Conservation (phyloP, 2,329 filamentous ascomycete species). For the Nemania diffusa region DNA sequence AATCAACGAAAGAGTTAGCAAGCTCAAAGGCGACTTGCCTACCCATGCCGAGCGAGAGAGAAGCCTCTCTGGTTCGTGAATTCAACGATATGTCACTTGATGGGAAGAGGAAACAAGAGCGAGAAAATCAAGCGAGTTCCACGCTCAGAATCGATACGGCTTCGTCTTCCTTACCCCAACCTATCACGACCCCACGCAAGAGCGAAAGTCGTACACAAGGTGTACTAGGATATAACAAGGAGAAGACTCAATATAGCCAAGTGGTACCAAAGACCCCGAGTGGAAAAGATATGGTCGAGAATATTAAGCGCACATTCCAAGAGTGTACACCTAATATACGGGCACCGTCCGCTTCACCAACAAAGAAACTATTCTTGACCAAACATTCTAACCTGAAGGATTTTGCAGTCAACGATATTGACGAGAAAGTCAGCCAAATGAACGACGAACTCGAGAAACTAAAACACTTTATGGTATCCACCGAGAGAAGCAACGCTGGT, state of each 20-base stretch:
- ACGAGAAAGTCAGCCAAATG: constrained; percentile 79
- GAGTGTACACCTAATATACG: constrained; percentile 44
- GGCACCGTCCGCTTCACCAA: constrained; percentile 57
- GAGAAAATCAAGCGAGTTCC: constrained; percentile 61
- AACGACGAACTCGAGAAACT: constrained; percentile 78
- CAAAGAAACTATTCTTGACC: constrained; percentile 68
- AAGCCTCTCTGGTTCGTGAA: constrained; percentile 56
- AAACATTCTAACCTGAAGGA: constrained; percentile 76
- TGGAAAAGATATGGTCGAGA: constrained; percentile 46
- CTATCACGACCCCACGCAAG: constrained; percentile 46
- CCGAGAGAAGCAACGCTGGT: constrained; percentile 72
- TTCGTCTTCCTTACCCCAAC: constrained; percentile 36
- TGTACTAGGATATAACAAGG: constrained; percentile 27
- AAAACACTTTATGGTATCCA: constrained; percentile 76
- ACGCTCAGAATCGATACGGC: constrained; percentile 43
- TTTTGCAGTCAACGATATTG: constrained; percentile 80
- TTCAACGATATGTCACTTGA: constrained; percentile 56
- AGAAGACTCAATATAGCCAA: constrained; percentile 35
- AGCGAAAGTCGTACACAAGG: constrained; percentile 6
- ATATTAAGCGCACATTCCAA: constrained; percentile 45
- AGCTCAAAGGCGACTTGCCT: constrained; percentile 30
- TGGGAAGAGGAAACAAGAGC: constrained; percentile 44
- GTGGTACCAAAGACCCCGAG: constrained; percentile 51
- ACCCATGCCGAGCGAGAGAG: constrained; percentile 49
- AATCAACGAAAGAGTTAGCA: constrained; percentile 43